phyloP scores from a whole-genome alignment of 2,329 filamentous ascomycete genomes.

The Seiridium cupressi region DNA sequence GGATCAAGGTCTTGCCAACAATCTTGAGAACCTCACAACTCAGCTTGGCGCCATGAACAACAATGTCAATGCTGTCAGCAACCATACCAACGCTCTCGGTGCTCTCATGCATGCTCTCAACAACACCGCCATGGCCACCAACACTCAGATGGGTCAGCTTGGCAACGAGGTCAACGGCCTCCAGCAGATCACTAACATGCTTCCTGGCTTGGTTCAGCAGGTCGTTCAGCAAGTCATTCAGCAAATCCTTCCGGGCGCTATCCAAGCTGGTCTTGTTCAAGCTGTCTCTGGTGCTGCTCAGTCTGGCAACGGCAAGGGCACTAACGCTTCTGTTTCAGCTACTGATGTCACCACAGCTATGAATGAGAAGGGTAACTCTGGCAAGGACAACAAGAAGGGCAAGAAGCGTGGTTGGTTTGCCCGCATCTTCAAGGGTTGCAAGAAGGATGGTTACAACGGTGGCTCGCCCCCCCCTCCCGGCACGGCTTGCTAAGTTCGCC shows the following conservation, averaged over 20 bases:
- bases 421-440: constrained; percentile 6
- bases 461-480: background rate
- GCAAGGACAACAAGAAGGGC: background rate
- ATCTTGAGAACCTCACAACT: constrained; percentile 8
- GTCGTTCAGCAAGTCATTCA: constrained; percentile 6
- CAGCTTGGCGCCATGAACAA: constrained; percentile 23
- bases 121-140: constrained; percentile 15
- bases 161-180: constrained; percentile 16
- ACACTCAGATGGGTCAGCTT: constrained; percentile 1
- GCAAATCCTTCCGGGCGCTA: constrained; percentile 12
- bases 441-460: constrained; percentile 2
- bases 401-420: constrained; percentile 9
- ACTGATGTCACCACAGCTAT: background rate
- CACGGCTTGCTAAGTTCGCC: background rate
- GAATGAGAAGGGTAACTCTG: background rate
- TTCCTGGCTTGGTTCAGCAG: constrained; percentile 21
- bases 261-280: constrained; percentile 14
- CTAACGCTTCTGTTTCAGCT: background rate
- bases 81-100: constrained; percentile 23
- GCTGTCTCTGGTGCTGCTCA: constrained; percentile 15
- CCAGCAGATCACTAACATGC: constrained; percentile 22
- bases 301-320: background rate
- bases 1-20: background rate
- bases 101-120: constrained; percentile 23
- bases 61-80: constrained; percentile 18